A percentile compares a stretch with the other conserved stretches of the same genome.
Conservation (phyloP, 2,329 filamentous ascomycete genomes). For the Curvularia lunata region DNA sequence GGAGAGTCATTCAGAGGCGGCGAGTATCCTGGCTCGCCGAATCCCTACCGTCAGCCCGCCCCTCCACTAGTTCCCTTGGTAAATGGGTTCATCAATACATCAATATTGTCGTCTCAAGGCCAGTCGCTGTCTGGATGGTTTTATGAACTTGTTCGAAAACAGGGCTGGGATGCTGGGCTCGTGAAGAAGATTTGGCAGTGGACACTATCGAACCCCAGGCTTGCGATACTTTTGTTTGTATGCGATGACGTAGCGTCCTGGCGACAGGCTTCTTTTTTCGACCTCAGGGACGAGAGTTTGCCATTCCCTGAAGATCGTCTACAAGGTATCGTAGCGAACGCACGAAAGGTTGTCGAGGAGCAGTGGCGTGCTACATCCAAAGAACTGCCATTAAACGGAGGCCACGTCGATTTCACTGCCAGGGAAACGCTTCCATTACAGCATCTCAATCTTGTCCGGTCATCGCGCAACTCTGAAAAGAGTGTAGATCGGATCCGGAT, state of each 20-base stretch:
- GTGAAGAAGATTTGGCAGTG: slow-evolving; percentile 50
- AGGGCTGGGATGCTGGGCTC: slow-evolving; percentile 44
- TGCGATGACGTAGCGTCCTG: slow-evolving; percentile 51
- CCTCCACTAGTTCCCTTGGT: slow-evolving; percentile 39
- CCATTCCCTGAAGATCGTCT: slow-evolving; percentile 48
- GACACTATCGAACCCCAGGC: slow-evolving; percentile 48
- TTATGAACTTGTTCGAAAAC: slow-evolving; percentile 44
- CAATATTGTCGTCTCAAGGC: slow-evolving; percentile 44
- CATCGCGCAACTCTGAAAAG: slow-evolving; percentile 45
- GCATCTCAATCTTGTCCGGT: slow-evolving; percentile 39
- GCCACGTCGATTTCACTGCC: slow-evolving; percentile 46
- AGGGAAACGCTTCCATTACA: slow-evolving; percentile 48
- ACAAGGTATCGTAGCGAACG: slow-evolving; percentile 47
- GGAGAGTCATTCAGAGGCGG: slow-evolving; percentile 39
- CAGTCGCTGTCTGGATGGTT: slow-evolving; percentile 48
- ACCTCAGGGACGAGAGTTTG: slow-evolving; percentile 47
- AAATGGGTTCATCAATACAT: slow-evolving; percentile 48
- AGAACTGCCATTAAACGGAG: slow-evolving; percentile 47
- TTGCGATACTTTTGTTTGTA: slow-evolving; percentile 47
- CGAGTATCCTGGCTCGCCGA: slow-evolving; percentile 43
- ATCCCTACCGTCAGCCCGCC: slow-evolving; percentile 44
- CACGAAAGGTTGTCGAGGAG: slow-evolving; percentile 47
- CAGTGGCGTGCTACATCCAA: slow-evolving; percentile 52
- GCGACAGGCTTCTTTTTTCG: slow-evolving; percentile 48
- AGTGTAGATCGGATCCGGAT: slow-evolving; percentile 46